Evolutionary conservation across 345 rosid genomes (phyloP), one percentile per base, ranked within the genome.

Genomic region (Salix udensis): DNA sequence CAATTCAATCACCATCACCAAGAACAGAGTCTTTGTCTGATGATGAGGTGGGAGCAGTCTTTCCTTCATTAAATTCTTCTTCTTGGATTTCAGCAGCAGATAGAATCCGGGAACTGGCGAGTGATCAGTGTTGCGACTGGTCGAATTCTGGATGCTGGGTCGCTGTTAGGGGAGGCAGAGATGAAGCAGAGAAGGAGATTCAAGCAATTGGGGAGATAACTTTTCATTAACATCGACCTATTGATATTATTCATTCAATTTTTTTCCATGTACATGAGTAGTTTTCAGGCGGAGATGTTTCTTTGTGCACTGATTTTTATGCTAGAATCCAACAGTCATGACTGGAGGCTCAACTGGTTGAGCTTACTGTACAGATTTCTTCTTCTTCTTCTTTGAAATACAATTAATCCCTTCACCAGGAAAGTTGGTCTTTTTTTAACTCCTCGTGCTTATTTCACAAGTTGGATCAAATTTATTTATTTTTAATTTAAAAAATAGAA

Each of bases 51-150:
- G 64, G 28, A n/a, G 67, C 68, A 42, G 44, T 44, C n/a, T 19
- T 78, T 73, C 68, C 73, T 58, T 72, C 73, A 67, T 67, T 50
- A 14, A 6, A 40, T 40, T 52, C 67, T 23, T 18, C 72, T 53
- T 14, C 6, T 15, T 44, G 30, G 5, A n/a, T 36, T 0, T 68
- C 77, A 7, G 60, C 74, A 36, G 74, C 70, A 5, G 77, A 73
- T 21, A 78, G 81, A 78, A 44, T 78, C 81, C 74, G 52, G 81
- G 65, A 36, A n/a, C 28, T 78, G 65, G 36, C 4, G n/a, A 42
- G 70, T 60, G 77, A 73, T 73, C 42, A 12, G 50, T 11, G n/a
- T 18, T 78, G 74, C 52, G 7, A 46, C 6, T 78, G 81, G 81
- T 40, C 70, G 8, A 23, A 23, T 44, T 73, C 81, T 16, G 74